These are phyloP conservation scores for Taphrina flavorubra DNA, from an alignment of 1,139 yeast genomes.

Conservation along the genomic window DNA sequence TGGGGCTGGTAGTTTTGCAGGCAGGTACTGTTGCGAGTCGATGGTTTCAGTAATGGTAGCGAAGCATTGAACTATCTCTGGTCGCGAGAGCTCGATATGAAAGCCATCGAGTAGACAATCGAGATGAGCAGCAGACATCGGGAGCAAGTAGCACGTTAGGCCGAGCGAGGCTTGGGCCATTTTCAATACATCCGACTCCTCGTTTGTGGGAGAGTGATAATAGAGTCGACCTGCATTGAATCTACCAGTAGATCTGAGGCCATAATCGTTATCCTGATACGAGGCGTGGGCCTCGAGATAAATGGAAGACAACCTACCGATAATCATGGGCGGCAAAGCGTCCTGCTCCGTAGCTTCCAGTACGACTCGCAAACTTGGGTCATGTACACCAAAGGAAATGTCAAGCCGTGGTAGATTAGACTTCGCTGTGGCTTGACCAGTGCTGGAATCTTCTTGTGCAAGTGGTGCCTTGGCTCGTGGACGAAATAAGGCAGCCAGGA, in stretches of 20 bases:
- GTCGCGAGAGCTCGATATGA: constrained; percentile 25
- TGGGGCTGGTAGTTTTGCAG: constrained; percentile 19
- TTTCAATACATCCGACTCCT: constrained; percentile 27
- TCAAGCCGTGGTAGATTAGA: constrained; percentile 1
- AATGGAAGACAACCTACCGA: constrained; percentile 19
- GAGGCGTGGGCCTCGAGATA: constrained; percentile 14
- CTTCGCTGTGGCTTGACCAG: neutral
- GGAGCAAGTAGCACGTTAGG: constrained; percentile 1
- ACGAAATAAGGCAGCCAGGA: constrained; percentile 20
- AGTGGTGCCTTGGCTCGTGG: constrained; percentile 12
- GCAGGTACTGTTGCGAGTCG: neutral
- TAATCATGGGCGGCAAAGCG: constrained; percentile 32
- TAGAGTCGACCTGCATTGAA: constrained; percentile 28
- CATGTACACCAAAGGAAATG: constrained; percentile 28
- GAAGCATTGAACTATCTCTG: constrained; percentile 33
- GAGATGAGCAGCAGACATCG: neutral
- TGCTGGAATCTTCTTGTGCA: neutral
- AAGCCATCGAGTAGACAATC: constrained; percentile 17
- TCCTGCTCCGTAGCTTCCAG: constrained; percentile 11
- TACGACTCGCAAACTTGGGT: constrained; percentile 34
- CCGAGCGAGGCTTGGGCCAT: constrained; percentile 9
- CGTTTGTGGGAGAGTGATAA: constrained; percentile 27
- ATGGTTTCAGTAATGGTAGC: constrained; percentile 21
- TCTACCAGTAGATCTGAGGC: constrained; percentile 1
- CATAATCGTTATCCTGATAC: constrained; percentile 3